Evolutionary conservation across 192 early-diverging fungal genomes (phyloP).

Genomic region (Phycomyces blakesleeanus): DNA sequence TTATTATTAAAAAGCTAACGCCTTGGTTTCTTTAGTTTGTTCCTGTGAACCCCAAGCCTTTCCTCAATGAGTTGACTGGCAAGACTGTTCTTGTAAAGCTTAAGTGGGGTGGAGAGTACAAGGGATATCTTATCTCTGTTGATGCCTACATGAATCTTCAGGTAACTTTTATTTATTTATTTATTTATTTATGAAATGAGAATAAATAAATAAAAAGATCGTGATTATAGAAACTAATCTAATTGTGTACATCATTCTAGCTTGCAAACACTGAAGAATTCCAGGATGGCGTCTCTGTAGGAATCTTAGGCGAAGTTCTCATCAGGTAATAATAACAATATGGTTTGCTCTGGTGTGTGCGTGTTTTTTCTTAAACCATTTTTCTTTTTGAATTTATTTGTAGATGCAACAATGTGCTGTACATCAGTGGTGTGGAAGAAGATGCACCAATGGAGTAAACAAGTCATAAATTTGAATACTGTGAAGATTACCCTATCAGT

Average conservation of each 20-base stretch:
- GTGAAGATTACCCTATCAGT: too few relatives aligned
- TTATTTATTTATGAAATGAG: too few relatives aligned
- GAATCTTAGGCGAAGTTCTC: slow-evolving; percentile 87
- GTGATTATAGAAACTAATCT: slow-evolving; percentile 14
- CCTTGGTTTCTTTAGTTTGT: too few relatives aligned
- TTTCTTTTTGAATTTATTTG: slow-evolving; percentile 1
- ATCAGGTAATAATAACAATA: slow-evolving; percentile 55
- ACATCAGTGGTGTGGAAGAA: slow-evolving; percentile 68
- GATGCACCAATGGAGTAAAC: slow-evolving; percentile 32
- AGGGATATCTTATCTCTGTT: slow-evolving; percentile 82
- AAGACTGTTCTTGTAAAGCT: slow-evolving; percentile 89
- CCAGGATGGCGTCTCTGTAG: slow-evolving; percentile 85
- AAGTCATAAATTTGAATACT: too few relatives aligned
- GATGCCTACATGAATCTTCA: slow-evolving; percentile 98
- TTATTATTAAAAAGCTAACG: too few relatives aligned
- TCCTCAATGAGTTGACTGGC: slow-evolving; percentile 88
- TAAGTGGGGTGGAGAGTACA: slow-evolving; percentile 99
- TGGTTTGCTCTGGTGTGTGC: background rate
- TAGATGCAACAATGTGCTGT: slow-evolving; percentile 84
- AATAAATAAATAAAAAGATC: slow-evolving; percentile 5
- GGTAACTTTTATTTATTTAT: slow-evolving; percentile 44
- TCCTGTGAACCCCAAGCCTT: slow-evolving; percentile 97
- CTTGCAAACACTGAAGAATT: slow-evolving; percentile 94
- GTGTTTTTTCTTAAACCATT: too few relatives aligned
- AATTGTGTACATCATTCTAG: slow-evolving; percentile 52